phyloP scores from a whole-genome alignment of 768 basidiomycete species.

The Mycena polygramma region DNA sequence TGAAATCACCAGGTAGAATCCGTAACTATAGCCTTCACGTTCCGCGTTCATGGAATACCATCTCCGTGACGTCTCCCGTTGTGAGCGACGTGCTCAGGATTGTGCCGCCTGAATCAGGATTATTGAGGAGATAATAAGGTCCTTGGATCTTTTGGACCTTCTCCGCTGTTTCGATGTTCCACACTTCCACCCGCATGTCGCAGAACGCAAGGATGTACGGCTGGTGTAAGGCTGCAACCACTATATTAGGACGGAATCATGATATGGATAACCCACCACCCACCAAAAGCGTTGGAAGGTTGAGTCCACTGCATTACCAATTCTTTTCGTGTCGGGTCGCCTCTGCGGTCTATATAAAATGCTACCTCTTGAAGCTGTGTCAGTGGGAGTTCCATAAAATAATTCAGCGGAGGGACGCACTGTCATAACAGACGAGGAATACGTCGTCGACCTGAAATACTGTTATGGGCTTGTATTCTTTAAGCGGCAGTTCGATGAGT shows the following conservation, averaged over 20 bases:
- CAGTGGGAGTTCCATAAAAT: not conserved
- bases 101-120: no score
- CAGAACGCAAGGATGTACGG: slow-evolving; percentile 87
- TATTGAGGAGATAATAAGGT: slow-evolving; percentile 36
- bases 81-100: no score
- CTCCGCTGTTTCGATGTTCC: slow-evolving; percentile 76
- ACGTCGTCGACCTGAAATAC: slow-evolving; percentile 83
- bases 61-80: no score
- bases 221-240: slow-evolving; percentile 72
- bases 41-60: no score
- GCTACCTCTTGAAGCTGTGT: slow-evolving; percentile 70
- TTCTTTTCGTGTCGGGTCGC: slow-evolving; percentile 74
- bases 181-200: slow-evolving; percentile 80
- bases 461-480: slow-evolving; percentile 74
- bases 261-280: slow-evolving; percentile 42
- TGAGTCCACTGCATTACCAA: slow-evolving; percentile 86
- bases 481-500: slow-evolving; percentile 54
- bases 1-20: no score
- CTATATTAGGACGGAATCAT: not conserved
- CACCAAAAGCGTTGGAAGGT: slow-evolving; percentile 76
- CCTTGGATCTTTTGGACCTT: slow-evolving; percentile 81
- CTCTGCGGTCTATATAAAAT: slow-evolving; percentile 84
- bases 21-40: no score
- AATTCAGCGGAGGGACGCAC: slow-evolving; percentile 51
- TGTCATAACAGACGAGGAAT: slow-evolving; percentile 85